phyloP scores from a whole-genome alignment of 495 filamentous ascomycete genomes.

The Penicillium riverlandense region DNA sequence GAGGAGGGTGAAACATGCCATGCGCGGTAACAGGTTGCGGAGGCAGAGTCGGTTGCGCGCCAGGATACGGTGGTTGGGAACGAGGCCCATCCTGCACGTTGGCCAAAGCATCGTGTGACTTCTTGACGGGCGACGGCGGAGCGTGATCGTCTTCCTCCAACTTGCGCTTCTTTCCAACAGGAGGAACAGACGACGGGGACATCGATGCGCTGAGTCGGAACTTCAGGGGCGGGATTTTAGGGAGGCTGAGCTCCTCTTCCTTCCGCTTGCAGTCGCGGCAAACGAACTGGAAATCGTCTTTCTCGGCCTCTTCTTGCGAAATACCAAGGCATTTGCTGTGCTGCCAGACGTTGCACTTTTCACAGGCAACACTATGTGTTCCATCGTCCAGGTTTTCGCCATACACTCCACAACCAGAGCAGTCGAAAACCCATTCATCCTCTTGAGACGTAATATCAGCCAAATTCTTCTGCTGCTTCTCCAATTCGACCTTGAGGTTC shows the following conservation, averaged over 20 bases:
- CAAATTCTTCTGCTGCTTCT: constrained; percentile 64
- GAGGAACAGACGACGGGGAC: constrained; percentile 28
- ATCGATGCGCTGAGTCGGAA: constrained; percentile 51
- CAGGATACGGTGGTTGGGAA: constrained; percentile 1
- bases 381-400: constrained; percentile 88
- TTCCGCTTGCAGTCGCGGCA: constrained; percentile 70
- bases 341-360: constrained; percentile 93
- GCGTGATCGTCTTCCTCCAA: constrained; percentile 13
- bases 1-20: constrained; percentile 23
- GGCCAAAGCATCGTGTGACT: constrained; percentile 14
- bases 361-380: constrained; percentile 88
- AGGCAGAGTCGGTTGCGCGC: constrained; percentile 12
- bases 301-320: constrained; percentile 65
- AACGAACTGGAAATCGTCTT: constrained; percentile 83
- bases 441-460: constrained; percentile 61
- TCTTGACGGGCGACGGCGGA: constrained; percentile 27
- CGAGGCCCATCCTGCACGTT: constrained; percentile 14
- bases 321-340: constrained; percentile 88
- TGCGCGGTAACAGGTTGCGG: constrained; percentile 7
- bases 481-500: constrained; percentile 69
- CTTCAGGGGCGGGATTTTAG: constrained; percentile 67
- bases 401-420: constrained; percentile 75
- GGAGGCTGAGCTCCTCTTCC: constrained; percentile 53
- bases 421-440: constrained; percentile 92
- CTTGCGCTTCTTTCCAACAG: constrained; percentile 17